These are phyloP conservation scores for Beauveria brongniartii DNA, from an alignment of 2,329 filamentous ascomycete genomes.

Conservation along the genomic window DNA sequence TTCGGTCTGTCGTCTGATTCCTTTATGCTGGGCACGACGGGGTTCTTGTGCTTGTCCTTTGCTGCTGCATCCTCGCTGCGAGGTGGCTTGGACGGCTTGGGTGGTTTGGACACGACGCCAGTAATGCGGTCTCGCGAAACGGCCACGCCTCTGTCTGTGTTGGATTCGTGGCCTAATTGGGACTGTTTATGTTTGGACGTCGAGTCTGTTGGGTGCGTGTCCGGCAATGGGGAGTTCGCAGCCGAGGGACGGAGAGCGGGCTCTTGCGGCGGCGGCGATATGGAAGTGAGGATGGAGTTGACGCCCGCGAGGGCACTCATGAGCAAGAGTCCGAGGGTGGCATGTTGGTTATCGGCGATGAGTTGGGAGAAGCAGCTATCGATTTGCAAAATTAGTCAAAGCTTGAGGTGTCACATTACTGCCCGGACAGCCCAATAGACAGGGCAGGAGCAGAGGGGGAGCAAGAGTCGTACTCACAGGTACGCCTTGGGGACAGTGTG, in stretches of 20 bases:
- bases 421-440: neutral
- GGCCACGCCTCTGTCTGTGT: slow-evolving; percentile 21
- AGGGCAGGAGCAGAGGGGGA: too few relatives aligned
- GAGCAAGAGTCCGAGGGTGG: slow-evolving; percentile 61
- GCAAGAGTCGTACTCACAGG: neutral
- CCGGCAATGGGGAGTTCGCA: neutral
- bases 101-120: neutral
- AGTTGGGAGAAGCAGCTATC: slow-evolving; percentile 59
- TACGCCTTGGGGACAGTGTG: slow-evolving; percentile 16
- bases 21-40: neutral
- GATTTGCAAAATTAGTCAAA: neutral
- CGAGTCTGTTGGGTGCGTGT: neutral
- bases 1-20: slow-evolving; percentile 22
- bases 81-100: neutral
- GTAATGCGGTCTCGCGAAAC: slow-evolving; percentile 19
- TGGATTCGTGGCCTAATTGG: neutral
- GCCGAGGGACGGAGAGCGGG: neutral
- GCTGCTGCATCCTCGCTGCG: neutral
- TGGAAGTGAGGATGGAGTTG: slow-evolving; percentile 32
- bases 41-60: slow-evolving; percentile 28
- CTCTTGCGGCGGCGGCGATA: slow-evolving; percentile 20
- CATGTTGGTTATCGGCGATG: slow-evolving; percentile 64
- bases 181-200: neutral
- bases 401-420: neutral
- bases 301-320: slow-evolving; percentile 56